Evolutionary conservation across 768 basidiomycete species (phyloP).

Genomic region (Mycena polygramma): DNA sequence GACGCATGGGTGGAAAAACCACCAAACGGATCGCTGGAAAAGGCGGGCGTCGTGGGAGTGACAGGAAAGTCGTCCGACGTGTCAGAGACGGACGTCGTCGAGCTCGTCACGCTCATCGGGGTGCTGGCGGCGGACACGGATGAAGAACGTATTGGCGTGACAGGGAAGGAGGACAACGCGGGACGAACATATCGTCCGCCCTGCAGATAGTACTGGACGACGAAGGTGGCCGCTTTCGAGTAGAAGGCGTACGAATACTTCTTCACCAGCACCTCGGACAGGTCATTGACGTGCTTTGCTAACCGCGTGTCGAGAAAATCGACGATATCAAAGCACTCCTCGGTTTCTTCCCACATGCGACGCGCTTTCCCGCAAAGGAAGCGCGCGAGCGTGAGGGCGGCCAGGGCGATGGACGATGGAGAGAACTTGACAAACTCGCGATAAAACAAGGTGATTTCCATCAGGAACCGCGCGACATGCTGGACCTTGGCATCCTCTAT

Average conservation of each 20-base stretch:
- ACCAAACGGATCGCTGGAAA: slow-evolving; percentile 71
- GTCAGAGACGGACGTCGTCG: slow-evolving; percentile 80
- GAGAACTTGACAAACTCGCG: slow-evolving; percentile 92
- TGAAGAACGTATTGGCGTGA: slow-evolving; percentile 73
- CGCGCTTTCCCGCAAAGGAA: slow-evolving; percentile 88
- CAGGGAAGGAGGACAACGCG: slow-evolving; percentile 64
- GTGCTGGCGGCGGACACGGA: slow-evolving; percentile 70
- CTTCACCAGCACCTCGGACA: slow-evolving; percentile 96
- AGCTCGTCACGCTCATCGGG: slow-evolving; percentile 81
- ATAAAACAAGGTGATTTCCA: slow-evolving; percentile 99
- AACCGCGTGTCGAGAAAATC: slow-evolving; percentile 89
- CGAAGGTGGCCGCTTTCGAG: slow-evolving; percentile 94
- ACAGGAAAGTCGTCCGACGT: slow-evolving; percentile 86
- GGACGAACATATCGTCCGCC: slow-evolving; percentile 81
- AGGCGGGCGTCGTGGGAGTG: slow-evolving; percentile 82
- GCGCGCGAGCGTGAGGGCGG: slow-evolving; percentile 89
- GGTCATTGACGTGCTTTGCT: slow-evolving; percentile 88
- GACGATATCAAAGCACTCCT: slow-evolving; percentile 86
- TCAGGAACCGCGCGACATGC: slow-evolving; percentile 96
- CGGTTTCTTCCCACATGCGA: slow-evolving; percentile 86
- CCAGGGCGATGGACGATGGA: slow-evolving; percentile 91
- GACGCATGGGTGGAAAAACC: slow-evolving; percentile 56
- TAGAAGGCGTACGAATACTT: slow-evolving; percentile 99
- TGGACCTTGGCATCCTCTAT: slow-evolving; percentile 92
- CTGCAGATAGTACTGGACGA: slow-evolving; percentile 93